Evolutionary conservation across 768 basidiomycete species (phyloP).

Genomic region (Russula sp.): DNA sequence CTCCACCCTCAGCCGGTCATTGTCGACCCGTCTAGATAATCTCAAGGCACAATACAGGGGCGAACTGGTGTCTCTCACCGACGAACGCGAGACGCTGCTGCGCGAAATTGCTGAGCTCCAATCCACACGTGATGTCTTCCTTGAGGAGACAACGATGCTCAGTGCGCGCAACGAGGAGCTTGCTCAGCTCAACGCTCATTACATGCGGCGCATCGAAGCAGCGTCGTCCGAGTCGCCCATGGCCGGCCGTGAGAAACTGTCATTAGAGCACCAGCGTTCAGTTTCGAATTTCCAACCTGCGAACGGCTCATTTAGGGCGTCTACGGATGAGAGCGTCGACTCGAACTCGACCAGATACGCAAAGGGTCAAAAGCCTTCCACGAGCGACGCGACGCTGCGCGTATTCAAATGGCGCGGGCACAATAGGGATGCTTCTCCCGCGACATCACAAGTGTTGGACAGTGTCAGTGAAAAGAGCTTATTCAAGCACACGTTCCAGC

Average conservation of each 20-base stretch:
- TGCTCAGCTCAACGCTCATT: conserved; percentile 79
- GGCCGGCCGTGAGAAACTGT: not conserved
- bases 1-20: conserved; percentile 46
- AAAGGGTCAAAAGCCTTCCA: conserved; percentile 31
- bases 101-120: conserved; percentile 85
- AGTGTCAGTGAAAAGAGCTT: conserved; percentile 25
- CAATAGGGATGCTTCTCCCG: conserved; percentile 61
- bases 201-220: conserved; percentile 69
- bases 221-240: conserved; percentile 11
- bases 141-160: conserved; percentile 88
- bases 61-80: conserved; percentile 79
- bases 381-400: conserved; percentile 39
- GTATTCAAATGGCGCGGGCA: conserved; percentile 53
- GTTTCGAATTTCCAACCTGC: not conserved
- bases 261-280: conserved; percentile 12
- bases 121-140: conserved; percentile 75
- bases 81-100: conserved; percentile 69
- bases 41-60: conserved; percentile 84
- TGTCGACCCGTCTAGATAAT: conserved; percentile 80
- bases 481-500: conserved; percentile 81
- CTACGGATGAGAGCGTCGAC: conserved; percentile 45
- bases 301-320: conserved; percentile 14
- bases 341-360: conserved; percentile 37
- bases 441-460: conserved; percentile 26
- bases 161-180: conserved; percentile 92